A percentile compares a stretch with the other conserved stretches of the same genome.
phyloP scores from a whole-genome alignment of 1,139 yeast genomes.

The Suhomyces maxii region DNA sequence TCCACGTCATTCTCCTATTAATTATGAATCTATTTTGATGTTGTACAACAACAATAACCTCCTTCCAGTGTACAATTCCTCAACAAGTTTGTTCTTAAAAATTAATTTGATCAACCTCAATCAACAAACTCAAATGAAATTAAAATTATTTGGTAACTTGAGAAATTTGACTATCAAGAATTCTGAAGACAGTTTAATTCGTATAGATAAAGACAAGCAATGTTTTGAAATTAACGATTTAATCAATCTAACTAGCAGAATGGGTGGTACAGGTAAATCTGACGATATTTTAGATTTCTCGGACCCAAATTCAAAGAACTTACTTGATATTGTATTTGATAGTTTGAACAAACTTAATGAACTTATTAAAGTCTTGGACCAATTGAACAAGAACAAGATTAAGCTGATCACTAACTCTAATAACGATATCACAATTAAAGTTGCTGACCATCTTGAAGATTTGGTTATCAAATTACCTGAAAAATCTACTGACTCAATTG shows the following conservation, averaged over 20 bases:
- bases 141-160: slow-evolving; percentile 34
- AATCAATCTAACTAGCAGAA: slow-evolving; percentile 26
- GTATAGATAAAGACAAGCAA: slow-evolving; percentile 21
- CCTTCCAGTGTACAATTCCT: slow-evolving; percentile 37
- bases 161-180: slow-evolving; percentile 24
- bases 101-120: slow-evolving; percentile 28
- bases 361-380: slow-evolving; percentile 36
- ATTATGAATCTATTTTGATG: slow-evolving; percentile 33
- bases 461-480: slow-evolving; percentile 28
- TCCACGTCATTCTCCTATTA: slow-evolving; percentile 1
- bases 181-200: slow-evolving; percentile 21
- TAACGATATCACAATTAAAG: slow-evolving; percentile 30
- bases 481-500: slow-evolving; percentile 18
- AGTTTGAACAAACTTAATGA: slow-evolving; percentile 34
- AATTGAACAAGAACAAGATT: slow-evolving; percentile 30
- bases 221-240: slow-evolving; percentile 32
- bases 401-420: slow-evolving; percentile 30
- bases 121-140: slow-evolving; percentile 25
- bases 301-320: slow-evolving; percentile 7
- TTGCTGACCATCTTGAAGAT: slow-evolving; percentile 28
- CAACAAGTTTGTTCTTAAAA: slow-evolving; percentile 37
- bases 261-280: slow-evolving; percentile 11
- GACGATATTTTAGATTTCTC: slow-evolving; percentile 4
- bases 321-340: slow-evolving; percentile 30
- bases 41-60: slow-evolving; percentile 35